Evolutionary conservation across 768 basidiomycete genomes (phyloP).

Genomic region (Collybia nuda): DNA sequence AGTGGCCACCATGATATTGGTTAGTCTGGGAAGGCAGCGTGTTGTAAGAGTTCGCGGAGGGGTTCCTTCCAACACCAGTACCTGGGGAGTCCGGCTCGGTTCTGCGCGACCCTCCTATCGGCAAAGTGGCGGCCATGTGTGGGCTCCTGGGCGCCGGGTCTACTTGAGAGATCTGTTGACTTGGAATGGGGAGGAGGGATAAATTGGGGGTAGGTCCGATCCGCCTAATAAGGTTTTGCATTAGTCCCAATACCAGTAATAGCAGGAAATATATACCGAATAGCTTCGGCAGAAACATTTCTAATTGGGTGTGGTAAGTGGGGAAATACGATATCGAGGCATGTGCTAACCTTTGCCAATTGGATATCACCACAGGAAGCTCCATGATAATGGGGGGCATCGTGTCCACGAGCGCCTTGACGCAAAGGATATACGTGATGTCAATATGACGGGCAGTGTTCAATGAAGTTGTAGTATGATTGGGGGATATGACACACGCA

Average conservation of each 20-base stretch:
- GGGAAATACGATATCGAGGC: neutral
- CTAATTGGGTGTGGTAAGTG: conserved; percentile 32
- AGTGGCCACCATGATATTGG: neutral
- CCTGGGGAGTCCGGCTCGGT: too few species aligned
- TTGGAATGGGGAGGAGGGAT: conserved; percentile 32
- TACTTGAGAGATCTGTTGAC: too few species aligned
- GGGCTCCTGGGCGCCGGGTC: neutral
- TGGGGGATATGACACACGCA: conserved; percentile 62
- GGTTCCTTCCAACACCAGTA: neutral
- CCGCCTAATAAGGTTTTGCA: conserved; percentile 30
- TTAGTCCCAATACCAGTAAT: conserved; percentile 1
- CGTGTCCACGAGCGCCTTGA: conserved; percentile 76
- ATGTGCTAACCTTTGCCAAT: conserved; percentile 74
- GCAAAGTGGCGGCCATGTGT: too few species aligned
- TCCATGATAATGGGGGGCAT: conserved; percentile 67
- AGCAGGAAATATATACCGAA: conserved; percentile 38
- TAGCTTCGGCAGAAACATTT: conserved; percentile 69
- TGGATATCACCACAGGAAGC: conserved; percentile 78
- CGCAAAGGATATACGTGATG: conserved; percentile 74
- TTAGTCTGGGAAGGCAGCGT: conserved; percentile 2
- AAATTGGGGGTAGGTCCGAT: conserved; percentile 47
- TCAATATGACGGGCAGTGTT: conserved; percentile 85
- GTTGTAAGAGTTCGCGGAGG: neutral
- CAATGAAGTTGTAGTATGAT: conserved; percentile 79
- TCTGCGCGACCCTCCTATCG: too few species aligned